Evolutionary conservation across 306 rosid species (phyloP).

Genomic region (Quercus wislizeni): DNA sequence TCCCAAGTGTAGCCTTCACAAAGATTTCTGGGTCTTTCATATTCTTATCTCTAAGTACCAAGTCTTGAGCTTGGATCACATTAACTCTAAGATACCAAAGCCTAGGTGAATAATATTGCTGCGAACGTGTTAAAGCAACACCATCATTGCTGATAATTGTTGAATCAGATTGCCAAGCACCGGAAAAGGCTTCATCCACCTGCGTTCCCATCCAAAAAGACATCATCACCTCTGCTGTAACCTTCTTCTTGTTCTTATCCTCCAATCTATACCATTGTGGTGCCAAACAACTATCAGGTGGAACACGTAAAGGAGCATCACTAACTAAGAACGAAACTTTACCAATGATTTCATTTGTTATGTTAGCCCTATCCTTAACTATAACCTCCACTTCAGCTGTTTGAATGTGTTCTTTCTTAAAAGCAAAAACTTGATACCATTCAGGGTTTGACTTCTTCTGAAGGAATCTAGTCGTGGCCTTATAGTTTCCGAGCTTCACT

Average conservation of each 20-base stretch:
- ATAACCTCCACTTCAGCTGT: no score
- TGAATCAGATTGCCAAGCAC: conserved; percentile 37
- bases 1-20: conserved; percentile 5
- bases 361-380: no score
- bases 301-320: neutral
- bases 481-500: no score
- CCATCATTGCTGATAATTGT: neutral
- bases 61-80: no score
- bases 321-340: neutral
- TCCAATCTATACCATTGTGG: conserved; percentile 22
- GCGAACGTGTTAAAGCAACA: conserved; percentile 20
- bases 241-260: neutral
- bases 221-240: conserved; percentile 4
- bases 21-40: neutral
- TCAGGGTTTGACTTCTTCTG: neutral
- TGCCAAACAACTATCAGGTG: conserved; percentile 23
- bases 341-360: neutral
- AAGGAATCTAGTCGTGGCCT: neutral
- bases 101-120: conserved; percentile 33
- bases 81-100: conserved; percentile 17
- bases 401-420: no score
- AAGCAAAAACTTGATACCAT: no score
- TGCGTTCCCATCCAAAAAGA: conserved; percentile 15
- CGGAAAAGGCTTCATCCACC: conserved; percentile 29
- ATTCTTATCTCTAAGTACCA: no score